A percentile compares a stretch with the other conserved stretches of the same genome.
Conservation (phyloP, 176 grass and related monocot genomes). For the Alopecurus myosuroides region DNA sequence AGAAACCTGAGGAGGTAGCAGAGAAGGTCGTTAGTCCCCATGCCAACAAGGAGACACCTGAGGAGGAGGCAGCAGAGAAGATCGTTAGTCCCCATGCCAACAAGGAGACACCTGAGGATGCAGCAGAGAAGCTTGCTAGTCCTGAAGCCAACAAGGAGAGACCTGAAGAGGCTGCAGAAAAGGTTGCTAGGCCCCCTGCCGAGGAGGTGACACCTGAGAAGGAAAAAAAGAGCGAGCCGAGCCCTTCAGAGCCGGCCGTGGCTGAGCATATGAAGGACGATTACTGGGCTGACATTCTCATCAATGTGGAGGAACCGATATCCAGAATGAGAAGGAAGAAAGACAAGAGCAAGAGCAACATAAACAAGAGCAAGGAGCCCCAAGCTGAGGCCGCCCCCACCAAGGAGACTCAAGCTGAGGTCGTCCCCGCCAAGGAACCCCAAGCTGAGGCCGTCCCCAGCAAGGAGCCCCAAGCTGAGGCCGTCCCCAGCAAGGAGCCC, state of each 20-base stretch:
- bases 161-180: neutral
- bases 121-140: neutral
- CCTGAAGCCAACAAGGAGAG: neutral
- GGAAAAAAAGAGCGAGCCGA: neutral
- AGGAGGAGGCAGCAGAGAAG: constrained; percentile 9
- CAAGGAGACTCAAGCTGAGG: constrained; percentile 3
- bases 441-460: neutral
- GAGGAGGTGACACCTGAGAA: constrained; percentile 24
- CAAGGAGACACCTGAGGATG: neutral
- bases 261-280: constrained; percentile 50
- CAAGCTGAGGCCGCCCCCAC: neutral
- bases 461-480: constrained; percentile 8
- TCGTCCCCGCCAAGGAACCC: neutral
- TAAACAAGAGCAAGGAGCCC: constrained; percentile 23
- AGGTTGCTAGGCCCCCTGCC: neutral
- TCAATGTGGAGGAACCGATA: constrained; percentile 46
- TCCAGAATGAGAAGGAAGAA: constrained; percentile 46
- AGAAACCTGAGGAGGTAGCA: constrained; percentile 3
- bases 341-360: constrained; percentile 28
- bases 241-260: constrained; percentile 19
- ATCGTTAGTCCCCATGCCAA: neutral
- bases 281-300: constrained; percentile 67
- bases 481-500: neutral
- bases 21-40: neutral
- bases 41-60: neutral